Base-by-base conservation (phyloP, 176 grass and related monocot genomes). In the Rhynchospora tenuis region DNA sequence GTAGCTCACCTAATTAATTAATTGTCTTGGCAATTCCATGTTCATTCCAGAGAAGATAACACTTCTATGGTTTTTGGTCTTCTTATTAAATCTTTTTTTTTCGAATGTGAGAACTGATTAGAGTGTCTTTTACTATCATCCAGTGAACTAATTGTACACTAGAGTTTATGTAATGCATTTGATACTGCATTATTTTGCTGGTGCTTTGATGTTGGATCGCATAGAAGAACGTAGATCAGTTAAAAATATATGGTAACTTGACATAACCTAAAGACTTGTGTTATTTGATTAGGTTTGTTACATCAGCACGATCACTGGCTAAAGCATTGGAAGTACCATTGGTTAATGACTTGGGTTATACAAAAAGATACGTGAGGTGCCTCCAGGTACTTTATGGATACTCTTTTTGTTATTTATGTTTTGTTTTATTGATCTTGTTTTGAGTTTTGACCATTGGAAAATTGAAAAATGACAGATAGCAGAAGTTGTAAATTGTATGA, bases 311-410 rank as follows among this genome's bases (percentile, higher is more conserved):
- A 38, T 88, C 94, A 81, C 89, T 97, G 54, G 90, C 90, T 75
- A 97, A 97, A 90, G 90, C 92, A 85, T 51, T 97, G 65, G 94
- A 97, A 64, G 94, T 97, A 83, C 94, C 94, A 20, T 89, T 97
- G 90, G 94, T 97, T 84, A 97, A 97, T 92, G 94, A 97, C 87
- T 91, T 97, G 90, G 94, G 94, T 69, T 97, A 97, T 69, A 97
- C 94, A 5, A 97, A 97, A 94, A 90, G 94, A 94, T 97, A 97
- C 54, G 94, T 97, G 38, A 92, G 94, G 63, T 97, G 94, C 72
- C 94, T 97, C 85, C 95, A 97, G 92, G 95, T 97, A 94, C 62
- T 69, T 73, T 59, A 55, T 58, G 51, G 24, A 58, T 22, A 50
- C 19, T 78, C 29, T 13, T 50, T 81, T 70, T 23, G 16, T 82